phyloP scores from a whole-genome alignment of 2,329 filamentous ascomycete species.

The Phyllosticta citribraziliensis region DNA sequence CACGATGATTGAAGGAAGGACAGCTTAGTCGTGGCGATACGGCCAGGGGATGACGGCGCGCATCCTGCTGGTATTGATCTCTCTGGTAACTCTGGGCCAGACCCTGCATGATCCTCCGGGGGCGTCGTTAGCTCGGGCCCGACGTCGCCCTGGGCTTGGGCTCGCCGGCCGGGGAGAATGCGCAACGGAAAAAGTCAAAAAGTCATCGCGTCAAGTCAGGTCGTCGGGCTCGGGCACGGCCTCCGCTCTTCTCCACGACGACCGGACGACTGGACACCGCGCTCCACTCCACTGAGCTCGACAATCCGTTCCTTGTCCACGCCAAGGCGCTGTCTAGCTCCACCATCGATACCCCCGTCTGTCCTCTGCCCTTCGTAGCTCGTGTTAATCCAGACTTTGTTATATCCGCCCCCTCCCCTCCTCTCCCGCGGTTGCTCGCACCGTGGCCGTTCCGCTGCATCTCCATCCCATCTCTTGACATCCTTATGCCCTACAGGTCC shows the following conservation, averaged over 20 bases:
- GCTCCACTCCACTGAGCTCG: too few species aligned
- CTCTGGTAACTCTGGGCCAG: background rate
- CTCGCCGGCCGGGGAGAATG: background rate
- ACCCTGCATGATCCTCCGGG: background rate
- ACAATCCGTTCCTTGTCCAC: background rate
- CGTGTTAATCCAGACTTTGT: background rate
- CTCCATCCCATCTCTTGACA: background rate
- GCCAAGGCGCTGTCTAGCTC: background rate
- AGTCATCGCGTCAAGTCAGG: background rate
- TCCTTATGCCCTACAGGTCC: background rate
- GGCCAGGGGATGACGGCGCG: too few species aligned
- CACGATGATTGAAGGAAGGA: too few species aligned
- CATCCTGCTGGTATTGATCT: background rate
- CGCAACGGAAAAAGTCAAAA: background rate
- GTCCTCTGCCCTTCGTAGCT: background rate
- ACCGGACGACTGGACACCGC: background rate
- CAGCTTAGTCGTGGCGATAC: background rate
- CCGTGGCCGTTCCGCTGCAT: background rate
- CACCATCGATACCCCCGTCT: background rate
- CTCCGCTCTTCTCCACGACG: background rate
- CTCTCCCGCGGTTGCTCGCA: background rate
- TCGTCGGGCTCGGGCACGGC: background rate
- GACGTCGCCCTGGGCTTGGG: background rate
- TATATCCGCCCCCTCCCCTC: slow-evolving; percentile 1
- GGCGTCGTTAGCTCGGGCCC: background rate